Evolutionary conservation across 192 early-diverging fungal species (phyloP), one percentile per base, ranked within the genome.

Genomic region (Gigaspora rosea): DNA sequence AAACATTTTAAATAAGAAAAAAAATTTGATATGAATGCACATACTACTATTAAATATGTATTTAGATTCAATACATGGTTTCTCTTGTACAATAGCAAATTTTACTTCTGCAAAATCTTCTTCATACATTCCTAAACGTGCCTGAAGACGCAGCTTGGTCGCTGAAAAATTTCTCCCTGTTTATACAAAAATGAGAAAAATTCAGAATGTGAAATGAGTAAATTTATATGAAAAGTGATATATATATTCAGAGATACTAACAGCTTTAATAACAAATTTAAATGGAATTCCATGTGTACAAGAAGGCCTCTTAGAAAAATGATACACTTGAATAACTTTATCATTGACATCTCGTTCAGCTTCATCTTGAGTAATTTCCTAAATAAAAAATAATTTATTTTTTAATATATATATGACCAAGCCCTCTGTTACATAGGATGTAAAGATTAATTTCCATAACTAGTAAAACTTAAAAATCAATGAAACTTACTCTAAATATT

Each of bases 261-360:
- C 83, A 13, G 84, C 78, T 47, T 82, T 86, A 49, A 94, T 78
- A 48, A 89, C 77, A 72, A 97, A 92, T 71, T 84, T 83, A 83
- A 98, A 97, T 27, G 97, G 97, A 51, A 94, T 85, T 54, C 95
- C 88, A 79, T 97, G 95, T 11, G 86, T 80, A 46, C 88, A 87
- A 11, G 56, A 52, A 15, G 90, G 81, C 33, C 94, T 92, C 73
- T 91, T 89, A 63, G 86, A 82, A 80, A 92, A 96, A 79, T 97
- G 95, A 83, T 91, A 90, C 18, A 93, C 93, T 20, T 83, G 85
- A 65, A 97, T 75, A n/a, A 87, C 52, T 8, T 61, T 33, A 57
- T 88, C 85, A 16, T 81, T 75, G 22, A 79, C 57, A n/a, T 76
- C 80, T 11, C 32, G 76, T 41, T 79, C 78, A 2, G 63, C 27